phyloP scores from a whole-genome alignment of 2,329 filamentous ascomycete genomes.

The Botrytis porri region DNA sequence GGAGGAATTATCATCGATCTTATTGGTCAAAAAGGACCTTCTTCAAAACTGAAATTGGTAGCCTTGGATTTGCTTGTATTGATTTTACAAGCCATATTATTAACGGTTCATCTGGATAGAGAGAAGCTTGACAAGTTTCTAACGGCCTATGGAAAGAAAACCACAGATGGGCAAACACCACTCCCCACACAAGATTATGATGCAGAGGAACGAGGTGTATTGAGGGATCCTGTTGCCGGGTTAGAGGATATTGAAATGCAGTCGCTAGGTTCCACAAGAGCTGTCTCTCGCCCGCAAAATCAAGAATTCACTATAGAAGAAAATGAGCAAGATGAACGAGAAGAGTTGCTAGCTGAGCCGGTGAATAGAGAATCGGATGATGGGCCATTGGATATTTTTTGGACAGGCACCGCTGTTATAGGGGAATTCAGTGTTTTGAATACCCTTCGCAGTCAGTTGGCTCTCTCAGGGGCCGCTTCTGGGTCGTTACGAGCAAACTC shows the following conservation, averaged over 20 bases:
- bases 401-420: slow-evolving; percentile 36
- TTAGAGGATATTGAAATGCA: slow-evolving; percentile 36
- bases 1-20: slow-evolving; percentile 67
- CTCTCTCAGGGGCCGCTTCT: slow-evolving; percentile 34
- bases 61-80: slow-evolving; percentile 56
- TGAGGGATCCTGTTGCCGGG: slow-evolving; percentile 28
- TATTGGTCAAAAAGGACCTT: slow-evolving; percentile 62
- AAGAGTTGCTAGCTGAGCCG: slow-evolving; percentile 22
- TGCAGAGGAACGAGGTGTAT: slow-evolving; percentile 37
- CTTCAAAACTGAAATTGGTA: slow-evolving; percentile 54
- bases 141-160: slow-evolving; percentile 22
- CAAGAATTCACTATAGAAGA: neutral
- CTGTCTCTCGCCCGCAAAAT: neutral
- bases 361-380: slow-evolving; percentile 30
- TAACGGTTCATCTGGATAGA: slow-evolving; percentile 59
- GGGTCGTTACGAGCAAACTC: slow-evolving; percentile 34
- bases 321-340: slow-evolving; percentile 26
- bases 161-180: neutral
- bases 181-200: slow-evolving; percentile 34
- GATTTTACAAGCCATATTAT: slow-evolving; percentile 59
- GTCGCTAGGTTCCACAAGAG: slow-evolving; percentile 20
- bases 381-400: slow-evolving; percentile 35
- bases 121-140: slow-evolving; percentile 48
- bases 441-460: slow-evolving; percentile 35
- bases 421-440: slow-evolving; percentile 38